phyloP scores from a whole-genome alignment of 2,329 filamentous ascomycete genomes.

The Ascochyta clinopodiicola region DNA sequence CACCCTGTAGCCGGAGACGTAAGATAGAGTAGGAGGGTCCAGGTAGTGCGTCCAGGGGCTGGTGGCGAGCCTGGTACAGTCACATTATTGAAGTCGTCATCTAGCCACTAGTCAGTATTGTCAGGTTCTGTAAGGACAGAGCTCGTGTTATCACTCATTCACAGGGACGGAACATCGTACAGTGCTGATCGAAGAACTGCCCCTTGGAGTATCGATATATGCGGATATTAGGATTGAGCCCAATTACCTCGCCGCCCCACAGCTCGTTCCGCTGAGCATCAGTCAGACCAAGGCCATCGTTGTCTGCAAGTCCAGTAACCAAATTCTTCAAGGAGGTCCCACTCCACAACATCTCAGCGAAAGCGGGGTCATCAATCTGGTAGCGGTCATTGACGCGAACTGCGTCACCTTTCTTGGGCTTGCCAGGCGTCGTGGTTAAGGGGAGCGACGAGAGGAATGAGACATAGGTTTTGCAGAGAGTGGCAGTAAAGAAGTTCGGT shows the following conservation, averaged over 20 bases:
- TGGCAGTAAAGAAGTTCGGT: slow-evolving; percentile 75
- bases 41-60: slow-evolving; percentile 74
- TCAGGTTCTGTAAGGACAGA: not conserved
- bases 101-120: slow-evolving; percentile 43
- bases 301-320: slow-evolving; percentile 47
- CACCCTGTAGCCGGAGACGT: slow-evolving; percentile 78
- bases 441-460: slow-evolving; percentile 74
- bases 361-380: slow-evolving; percentile 76
- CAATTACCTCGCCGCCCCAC: slow-evolving; percentile 85
- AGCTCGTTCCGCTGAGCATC: slow-evolving; percentile 46
- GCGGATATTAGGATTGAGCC: slow-evolving; percentile 85
- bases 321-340: slow-evolving; percentile 75
- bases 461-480: slow-evolving; percentile 77
- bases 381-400: slow-evolving; percentile 89
- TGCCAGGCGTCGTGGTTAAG: slow-evolving; percentile 77
- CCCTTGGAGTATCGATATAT: slow-evolving; percentile 86
- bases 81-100: slow-evolving; percentile 85
- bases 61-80: slow-evolving; percentile 55
- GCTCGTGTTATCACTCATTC: not conserved
- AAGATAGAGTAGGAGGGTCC: slow-evolving; percentile 89
- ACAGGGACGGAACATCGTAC: slow-evolving; percentile 58
- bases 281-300: slow-evolving; percentile 37
- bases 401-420: slow-evolving; percentile 80
- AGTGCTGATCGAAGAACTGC: slow-evolving; percentile 93
- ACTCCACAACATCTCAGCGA: slow-evolving; percentile 78